A percentile compares a stretch with the other conserved stretches of the same genome.
These are phyloP conservation scores for Apiosordaria backusii DNA, from an alignment of 495 filamentous ascomycete species.

Conservation along the genomic window DNA sequence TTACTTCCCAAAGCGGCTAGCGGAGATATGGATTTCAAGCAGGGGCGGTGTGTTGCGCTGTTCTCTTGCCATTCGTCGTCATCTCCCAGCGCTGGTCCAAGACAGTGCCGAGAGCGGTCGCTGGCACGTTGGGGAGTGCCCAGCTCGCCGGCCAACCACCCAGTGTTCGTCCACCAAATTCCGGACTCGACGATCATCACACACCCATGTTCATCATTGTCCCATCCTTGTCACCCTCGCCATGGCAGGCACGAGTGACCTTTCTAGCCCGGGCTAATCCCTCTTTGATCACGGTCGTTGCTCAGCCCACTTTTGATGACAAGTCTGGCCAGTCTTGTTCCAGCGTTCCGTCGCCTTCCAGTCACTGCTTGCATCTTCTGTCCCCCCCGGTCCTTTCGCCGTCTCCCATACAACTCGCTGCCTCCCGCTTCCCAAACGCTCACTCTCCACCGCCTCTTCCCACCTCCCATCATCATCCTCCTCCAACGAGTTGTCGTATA, in stretches of 20 bases:
- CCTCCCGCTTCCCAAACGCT: background rate
- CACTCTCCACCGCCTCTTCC: slow-evolving; percentile 26
- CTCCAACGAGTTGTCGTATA: slow-evolving; percentile 22
- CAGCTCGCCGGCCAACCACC: slow-evolving; percentile 2
- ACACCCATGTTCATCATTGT: slow-evolving; percentile 24
- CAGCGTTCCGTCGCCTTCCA: slow-evolving; percentile 37
- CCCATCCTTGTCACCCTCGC: slow-evolving; percentile 7
- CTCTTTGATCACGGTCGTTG: slow-evolving; percentile 24
- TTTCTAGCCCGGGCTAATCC: slow-evolving; percentile 21
- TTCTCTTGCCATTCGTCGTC: slow-evolving; percentile 32
- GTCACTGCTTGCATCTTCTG: slow-evolving; percentile 32
- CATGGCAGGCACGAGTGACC: slow-evolving; percentile 19
- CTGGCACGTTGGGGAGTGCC: slow-evolving; percentile 14
- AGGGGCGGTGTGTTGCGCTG: slow-evolving; percentile 14
- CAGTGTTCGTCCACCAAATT: slow-evolving; percentile 25
- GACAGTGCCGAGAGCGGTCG: slow-evolving; percentile 18
- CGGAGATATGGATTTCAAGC: slow-evolving; percentile 7
- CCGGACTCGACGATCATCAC: slow-evolving; percentile 20
- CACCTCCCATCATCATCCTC: background rate
- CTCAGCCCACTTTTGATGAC: slow-evolving; percentile 34
- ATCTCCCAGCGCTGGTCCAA: slow-evolving; percentile 15
- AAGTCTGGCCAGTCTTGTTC: slow-evolving; percentile 18
- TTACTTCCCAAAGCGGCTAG: background rate
- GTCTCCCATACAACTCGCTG: background rate
- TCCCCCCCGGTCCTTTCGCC: slow-evolving; percentile 12